Base-by-base conservation (phyloP, 2,329 filamentous ascomycete genomes). In the Alternaria arborescens region DNA sequence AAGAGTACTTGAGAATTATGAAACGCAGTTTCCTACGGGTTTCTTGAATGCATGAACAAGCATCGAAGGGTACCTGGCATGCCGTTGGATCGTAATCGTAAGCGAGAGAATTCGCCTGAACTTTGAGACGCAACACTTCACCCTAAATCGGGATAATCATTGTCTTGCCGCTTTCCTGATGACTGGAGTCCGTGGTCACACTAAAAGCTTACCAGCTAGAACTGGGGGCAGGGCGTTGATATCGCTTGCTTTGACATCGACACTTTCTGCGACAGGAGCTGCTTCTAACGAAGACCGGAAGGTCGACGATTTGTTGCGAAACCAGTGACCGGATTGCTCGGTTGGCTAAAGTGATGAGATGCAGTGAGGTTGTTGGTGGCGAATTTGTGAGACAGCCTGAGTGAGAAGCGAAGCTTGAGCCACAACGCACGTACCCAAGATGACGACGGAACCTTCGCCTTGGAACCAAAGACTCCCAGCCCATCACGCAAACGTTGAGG, bases 361-460 rank as follows among this genome's bases (percentile, higher is more conserved):
- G 48, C 34, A 46, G 47, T 38, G 54, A 43, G 20, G 36, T 48
- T 32, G 48, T 28, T 44, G 43, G 18, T 38, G 28, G 46, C 30
- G 18, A 36, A 18, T 18, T 47, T 62, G 60, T 62, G 60, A 62
- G 47, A 62, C 60, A 53, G 30, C 24, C 22, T 11, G 51, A 52
- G 60, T 60, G 52, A 32, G 52, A 54, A 56, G 52, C 22, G 34
- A n/a, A 42, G 32, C 50, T 40, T 26, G 26, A 59, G 44, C 34
- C 44, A 44, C 30, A n/a, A 40, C 18, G 44, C 43, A 55, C 38
- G 42, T 22, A 40, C 48, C 22, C 34, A 14, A 20, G 12, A 52
- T 40, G 22, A 36, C 32, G 48, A 40, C 30, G 47, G 20, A 40
- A 40, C 16, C 32, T 16, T 52, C 20, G 24, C 3, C 24, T 36